Conservation (phyloP, 257 asterid species). For the Euphrasia confusa region DNA sequence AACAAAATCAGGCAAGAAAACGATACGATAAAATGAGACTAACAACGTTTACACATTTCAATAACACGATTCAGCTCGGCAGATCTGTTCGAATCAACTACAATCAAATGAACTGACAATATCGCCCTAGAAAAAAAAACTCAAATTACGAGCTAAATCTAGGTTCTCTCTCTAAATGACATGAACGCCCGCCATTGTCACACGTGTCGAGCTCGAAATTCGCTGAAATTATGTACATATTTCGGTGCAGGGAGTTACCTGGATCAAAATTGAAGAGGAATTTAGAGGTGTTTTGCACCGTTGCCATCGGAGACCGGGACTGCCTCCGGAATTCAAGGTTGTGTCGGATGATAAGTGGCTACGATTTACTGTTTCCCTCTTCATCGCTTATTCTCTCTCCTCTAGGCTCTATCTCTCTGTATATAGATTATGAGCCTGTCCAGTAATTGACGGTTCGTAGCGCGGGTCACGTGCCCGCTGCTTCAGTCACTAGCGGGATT, state of each 20-base stretch:
- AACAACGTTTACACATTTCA: neutral
- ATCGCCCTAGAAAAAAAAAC: slow-evolving; percentile 15
- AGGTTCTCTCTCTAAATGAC: slow-evolving; percentile 23
- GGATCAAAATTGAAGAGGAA: neutral
- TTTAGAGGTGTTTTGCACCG: neutral
- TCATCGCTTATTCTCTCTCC: neutral
- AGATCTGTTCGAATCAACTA: too few species aligned
- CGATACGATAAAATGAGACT: neutral
- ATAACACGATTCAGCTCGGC: too few species aligned
- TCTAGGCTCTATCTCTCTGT: neutral
- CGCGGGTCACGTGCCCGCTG: slow-evolving; percentile 6
- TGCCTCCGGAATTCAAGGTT: neutral
- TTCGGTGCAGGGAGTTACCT: neutral
- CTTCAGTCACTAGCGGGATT: neutral
- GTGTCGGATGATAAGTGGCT: neutral
- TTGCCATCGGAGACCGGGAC: slow-evolving; percentile 1
- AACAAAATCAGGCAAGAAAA: neutral
- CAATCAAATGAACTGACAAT: neutral
- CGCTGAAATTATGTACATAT: slow-evolving; percentile 2
- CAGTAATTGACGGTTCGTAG: neutral
- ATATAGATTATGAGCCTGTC: neutral
- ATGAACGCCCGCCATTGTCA: slow-evolving; percentile 29
- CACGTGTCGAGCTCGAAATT: slow-evolving; percentile 36
- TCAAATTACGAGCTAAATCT: slow-evolving; percentile 26
- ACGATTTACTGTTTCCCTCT: neutral